Base-by-base conservation (phyloP, 2,329 filamentous ascomycete species). In the Didymella arachidicola region DNA sequence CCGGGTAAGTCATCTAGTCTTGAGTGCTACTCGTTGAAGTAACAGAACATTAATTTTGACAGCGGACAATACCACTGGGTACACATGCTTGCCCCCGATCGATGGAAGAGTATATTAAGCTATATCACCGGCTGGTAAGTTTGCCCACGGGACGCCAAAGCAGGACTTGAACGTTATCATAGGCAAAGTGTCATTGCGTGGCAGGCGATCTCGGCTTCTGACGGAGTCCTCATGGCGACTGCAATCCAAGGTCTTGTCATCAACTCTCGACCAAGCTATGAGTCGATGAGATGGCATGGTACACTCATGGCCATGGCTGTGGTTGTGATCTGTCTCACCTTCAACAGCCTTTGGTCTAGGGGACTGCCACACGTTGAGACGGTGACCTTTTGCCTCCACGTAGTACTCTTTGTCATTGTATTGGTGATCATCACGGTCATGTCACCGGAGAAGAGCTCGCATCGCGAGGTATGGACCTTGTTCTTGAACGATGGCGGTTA, bases 371-470 rank as follows among this genome's bases (percentile, higher is more conserved):
- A 43, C 19, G 52, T 54, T 3, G 52, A 54, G 27, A 48, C 43
- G 1, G 52, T 19, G 19, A 48, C 36, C 1, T 30, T 54, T 3
- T 8, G 16, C 4, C 27, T 54, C 4, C 43, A 85, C 60, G 76
- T 78, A 2, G 54, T 78, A 7, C 69, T 82, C 27, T 68, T 82
- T 5, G 66, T 81, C 18, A 54, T 83, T 2, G 69, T 83, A 29
- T 57, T 79, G 14, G 82, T 81, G 2, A 79, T 83, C 59, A 79
- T 83, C 53, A 80, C 76, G 3, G 77, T 82, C 47, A 66, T 84
- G 19, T 62, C 76, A 76, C 1, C 75, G 76, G 1, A 73, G 72
- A 25, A 71, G 68, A 12, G 64, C 68, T 11, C 64, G 76, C 26
- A 48, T 0, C 34, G 36, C 2, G 72, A 76, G 1, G 79, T 81